Evolutionary conservation across 306 rosid genomes (phyloP).

Genomic region (Begonia fuchsioides): DNA sequence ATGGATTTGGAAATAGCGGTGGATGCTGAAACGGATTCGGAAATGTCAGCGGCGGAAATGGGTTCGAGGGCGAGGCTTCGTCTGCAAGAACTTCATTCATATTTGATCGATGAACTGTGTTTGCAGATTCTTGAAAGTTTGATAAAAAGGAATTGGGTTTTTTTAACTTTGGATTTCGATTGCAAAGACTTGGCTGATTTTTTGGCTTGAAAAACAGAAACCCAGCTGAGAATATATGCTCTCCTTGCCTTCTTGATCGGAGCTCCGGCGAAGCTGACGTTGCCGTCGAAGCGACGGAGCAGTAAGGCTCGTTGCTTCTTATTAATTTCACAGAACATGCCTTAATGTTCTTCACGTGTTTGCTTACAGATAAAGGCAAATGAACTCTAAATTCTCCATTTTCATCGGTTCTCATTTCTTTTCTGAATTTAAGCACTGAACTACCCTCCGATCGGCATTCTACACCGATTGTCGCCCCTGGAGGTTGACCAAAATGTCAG

Average conservation of each 20-base stretch:
- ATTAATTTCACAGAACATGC: slow-evolving; percentile 45
- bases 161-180: slow-evolving; percentile 20
- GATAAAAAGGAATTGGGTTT: background rate
- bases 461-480: slow-evolving; percentile 71
- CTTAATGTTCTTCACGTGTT: slow-evolving; percentile 45
- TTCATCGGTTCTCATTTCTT: slow-evolving; percentile 50
- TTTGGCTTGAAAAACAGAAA: slow-evolving; percentile 70
- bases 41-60: too few relatives aligned
- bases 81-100: slow-evolving; percentile 1
- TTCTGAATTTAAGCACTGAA: slow-evolving; percentile 26
- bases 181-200: slow-evolving; percentile 43
- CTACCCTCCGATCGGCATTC: slow-evolving; percentile 34
- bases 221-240: slow-evolving; percentile 69
- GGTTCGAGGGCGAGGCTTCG: background rate
- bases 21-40: background rate
- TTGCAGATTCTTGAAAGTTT: background rate
- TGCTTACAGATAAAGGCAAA: slow-evolving; percentile 54
- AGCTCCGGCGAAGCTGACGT: slow-evolving; percentile 32
- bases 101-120: background rate
- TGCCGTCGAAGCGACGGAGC: slow-evolving; percentile 46
- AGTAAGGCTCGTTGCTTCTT: slow-evolving; percentile 50
- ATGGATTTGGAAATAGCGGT: slow-evolving; percentile 27
- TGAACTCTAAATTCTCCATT: slow-evolving; percentile 58
- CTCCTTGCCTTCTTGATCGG: slow-evolving; percentile 33
- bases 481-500: background rate